phyloP scores from a whole-genome alignment of 257 asterid genomes.

The Nemophila menziesii region DNA sequence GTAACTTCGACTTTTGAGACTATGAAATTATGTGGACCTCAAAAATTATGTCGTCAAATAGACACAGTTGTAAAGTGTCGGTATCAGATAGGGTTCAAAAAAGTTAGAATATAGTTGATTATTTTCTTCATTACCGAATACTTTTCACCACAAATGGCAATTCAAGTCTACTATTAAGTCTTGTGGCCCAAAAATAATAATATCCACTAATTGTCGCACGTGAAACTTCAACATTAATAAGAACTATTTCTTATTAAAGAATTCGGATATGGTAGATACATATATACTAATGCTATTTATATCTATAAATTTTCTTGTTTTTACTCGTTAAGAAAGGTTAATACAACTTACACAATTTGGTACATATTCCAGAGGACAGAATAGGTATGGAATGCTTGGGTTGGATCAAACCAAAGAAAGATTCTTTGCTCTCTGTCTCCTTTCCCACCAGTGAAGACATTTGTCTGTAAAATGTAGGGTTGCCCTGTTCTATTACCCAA shows the following conservation, averaged over 20 bases:
- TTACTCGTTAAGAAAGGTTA: no score
- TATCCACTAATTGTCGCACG: no score
- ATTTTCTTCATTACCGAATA: no score
- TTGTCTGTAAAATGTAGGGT: conserved; percentile 65
- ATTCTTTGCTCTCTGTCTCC: conserved; percentile 70
- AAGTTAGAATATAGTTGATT: no score
- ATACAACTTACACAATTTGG: conserved; percentile 57
- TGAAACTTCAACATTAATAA: no score
- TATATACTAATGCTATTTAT: no score
- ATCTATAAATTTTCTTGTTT: no score
- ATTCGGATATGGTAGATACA: no score
- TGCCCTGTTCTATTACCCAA: conserved; percentile 70
- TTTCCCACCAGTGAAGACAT: conserved; percentile 58
- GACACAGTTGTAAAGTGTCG: neutral
- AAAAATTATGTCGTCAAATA: neutral
- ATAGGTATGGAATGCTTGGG: conserved; percentile 42
- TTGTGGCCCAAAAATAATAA: no score
- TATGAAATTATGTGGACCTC: neutral
- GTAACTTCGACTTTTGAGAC: neutral
- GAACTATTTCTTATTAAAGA: no score
- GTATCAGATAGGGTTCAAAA: neutral
- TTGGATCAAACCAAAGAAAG: conserved; percentile 61
- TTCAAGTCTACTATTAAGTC: no score
- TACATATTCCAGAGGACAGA: conserved; percentile 54
- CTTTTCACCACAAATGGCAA: no score